Evolutionary conservation across 2,329 filamentous ascomycete genomes (phyloP).

Genomic region (Lachnellula arida): DNA sequence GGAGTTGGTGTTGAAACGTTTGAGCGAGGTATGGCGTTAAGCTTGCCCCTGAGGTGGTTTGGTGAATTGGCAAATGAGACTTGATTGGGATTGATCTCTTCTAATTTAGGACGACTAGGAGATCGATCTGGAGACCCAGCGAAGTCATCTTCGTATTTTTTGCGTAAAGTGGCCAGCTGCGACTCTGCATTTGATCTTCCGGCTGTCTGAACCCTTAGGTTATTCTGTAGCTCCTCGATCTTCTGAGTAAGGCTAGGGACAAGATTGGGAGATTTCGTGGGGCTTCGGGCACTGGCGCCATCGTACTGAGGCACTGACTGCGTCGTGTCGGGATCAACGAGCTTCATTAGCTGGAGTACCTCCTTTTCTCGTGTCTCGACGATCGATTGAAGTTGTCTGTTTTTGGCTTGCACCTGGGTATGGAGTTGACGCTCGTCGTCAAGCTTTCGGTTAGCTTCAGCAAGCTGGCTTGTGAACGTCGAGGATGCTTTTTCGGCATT

Average conservation of each 20-base stretch:
- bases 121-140: slow-evolving; percentile 57
- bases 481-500: slow-evolving; percentile 88
- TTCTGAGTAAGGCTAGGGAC: slow-evolving; percentile 83
- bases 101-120: slow-evolving; percentile 69
- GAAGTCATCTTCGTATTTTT: slow-evolving; percentile 66
- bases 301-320: slow-evolving; percentile 48
- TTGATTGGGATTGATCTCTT: slow-evolving; percentile 85
- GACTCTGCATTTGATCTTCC: slow-evolving; percentile 77
- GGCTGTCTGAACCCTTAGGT: slow-evolving; percentile 76
- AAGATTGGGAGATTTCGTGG: slow-evolving; percentile 48
- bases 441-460: slow-evolving; percentile 82
- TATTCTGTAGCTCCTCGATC: slow-evolving; percentile 83
- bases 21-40: slow-evolving; percentile 57
- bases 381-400: slow-evolving; percentile 72
- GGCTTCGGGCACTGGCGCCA: slow-evolving; percentile 52
- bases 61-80: slow-evolving; percentile 70
- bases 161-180: slow-evolving; percentile 73
- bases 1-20: slow-evolving; percentile 75
- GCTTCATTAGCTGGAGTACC: slow-evolving; percentile 75
- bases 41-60: slow-evolving; percentile 56
- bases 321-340: slow-evolving; percentile 69
- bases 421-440: slow-evolving; percentile 87
- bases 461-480: slow-evolving; percentile 73
- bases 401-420: slow-evolving; percentile 78
- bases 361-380: slow-evolving; percentile 79